Base-by-base conservation (phyloP, 108 stramenopile genomes). In the Epithemia pelagica region DNA sequence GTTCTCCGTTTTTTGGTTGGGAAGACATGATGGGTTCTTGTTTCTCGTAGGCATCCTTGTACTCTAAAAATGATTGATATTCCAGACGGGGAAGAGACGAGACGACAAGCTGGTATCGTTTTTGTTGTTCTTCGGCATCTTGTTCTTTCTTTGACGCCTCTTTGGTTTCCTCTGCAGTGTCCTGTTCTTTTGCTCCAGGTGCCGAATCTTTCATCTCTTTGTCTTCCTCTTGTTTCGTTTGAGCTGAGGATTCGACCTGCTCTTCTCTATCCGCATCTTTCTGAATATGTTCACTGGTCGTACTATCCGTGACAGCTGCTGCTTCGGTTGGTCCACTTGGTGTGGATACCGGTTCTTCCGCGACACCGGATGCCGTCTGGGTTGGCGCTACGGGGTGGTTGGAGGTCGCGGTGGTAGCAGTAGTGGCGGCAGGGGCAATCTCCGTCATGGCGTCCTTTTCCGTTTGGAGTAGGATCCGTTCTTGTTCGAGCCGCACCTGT, bases 41-140 rank as follows among this genome's bases (percentile, higher is more conserved):
- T 37, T 73, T 75, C 27, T 82, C 77, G 46, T 78, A 82, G 23
- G 66, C 74, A 31, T 63, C 68, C 19, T 75, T 68, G 60, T 71
- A 73, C 27, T 73, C 71, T 52, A 52, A 55, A 8, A 82, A 32
- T 25, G 52, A 26, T 28, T 28, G 18, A 27, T 68, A 68, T 19
- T 29, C 64, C 28, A 61, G 21, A 58, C 37, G 37, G 15, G 37
- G 37, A 46, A 46, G 5, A 5, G 37, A 5, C 10, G 37, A 46
- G 15, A 15, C 37, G 10, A 46, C 5, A 46, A 46, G 37, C 37
- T 46, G 37, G 37, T 46, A 19, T 7, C 56, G 26, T 57, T 21
- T 57, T 20, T 52, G 15, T 52, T 52, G 19, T 20, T 52, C 52
- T 20, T 19, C 22, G 5, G 22, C 28, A 26, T 30, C 29, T 24